A percentile compares a stretch with the other conserved stretches of the same genome.
Evolutionary conservation across 768 basidiomycete genomes (phyloP).

Genomic region (Coprinopsis sp.): DNA sequence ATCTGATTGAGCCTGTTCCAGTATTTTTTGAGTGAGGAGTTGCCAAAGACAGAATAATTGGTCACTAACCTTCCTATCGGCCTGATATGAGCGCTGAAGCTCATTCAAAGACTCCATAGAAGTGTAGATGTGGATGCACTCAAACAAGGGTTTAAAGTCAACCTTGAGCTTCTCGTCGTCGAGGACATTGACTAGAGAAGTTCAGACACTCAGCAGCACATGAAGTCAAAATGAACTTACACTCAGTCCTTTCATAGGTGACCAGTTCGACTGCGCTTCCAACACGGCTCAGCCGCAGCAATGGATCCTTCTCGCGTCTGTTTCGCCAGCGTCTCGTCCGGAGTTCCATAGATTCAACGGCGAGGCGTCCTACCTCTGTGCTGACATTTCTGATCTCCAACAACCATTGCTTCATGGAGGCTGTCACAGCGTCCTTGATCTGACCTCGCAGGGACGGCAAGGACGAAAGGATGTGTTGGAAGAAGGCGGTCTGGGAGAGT

Average conservation of each 20-base stretch:
- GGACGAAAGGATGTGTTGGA: constrained; percentile 86
- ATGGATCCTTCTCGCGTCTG: constrained; percentile 79
- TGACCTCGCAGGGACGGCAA: constrained; percentile 85
- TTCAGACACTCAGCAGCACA: constrained; percentile 10
- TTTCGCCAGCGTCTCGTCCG: constrained; percentile 80
- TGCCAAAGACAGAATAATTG: not conserved
- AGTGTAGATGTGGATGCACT: constrained; percentile 96
- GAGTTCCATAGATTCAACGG: constrained; percentile 85
- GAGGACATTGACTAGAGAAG: constrained; percentile 72
- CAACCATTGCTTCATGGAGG: constrained; percentile 95
- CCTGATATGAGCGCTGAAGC: constrained; percentile 88
- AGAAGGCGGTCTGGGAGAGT: constrained; percentile 89
- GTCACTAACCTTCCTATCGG: constrained; percentile 78
- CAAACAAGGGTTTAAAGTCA: constrained; percentile 92
- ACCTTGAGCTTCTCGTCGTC: constrained; percentile 85
- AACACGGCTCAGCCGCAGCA: constrained; percentile 69
- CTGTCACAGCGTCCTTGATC: constrained; percentile 91
- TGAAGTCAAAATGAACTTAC: constrained; percentile 44
- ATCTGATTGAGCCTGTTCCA: constrained; percentile 85
- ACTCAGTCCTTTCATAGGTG: constrained; percentile 90
- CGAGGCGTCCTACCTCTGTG: constrained; percentile 78
- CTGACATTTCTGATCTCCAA: constrained; percentile 90
- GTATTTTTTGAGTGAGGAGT: constrained; percentile 7
- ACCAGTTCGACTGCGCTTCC: constrained; percentile 92
- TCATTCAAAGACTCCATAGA: constrained; percentile 88